A percentile compares a stretch with the other conserved stretches of the same genome.
Evolutionary conservation across 306 rosid species (phyloP).

Genomic region (Trifolium pratense): DNA sequence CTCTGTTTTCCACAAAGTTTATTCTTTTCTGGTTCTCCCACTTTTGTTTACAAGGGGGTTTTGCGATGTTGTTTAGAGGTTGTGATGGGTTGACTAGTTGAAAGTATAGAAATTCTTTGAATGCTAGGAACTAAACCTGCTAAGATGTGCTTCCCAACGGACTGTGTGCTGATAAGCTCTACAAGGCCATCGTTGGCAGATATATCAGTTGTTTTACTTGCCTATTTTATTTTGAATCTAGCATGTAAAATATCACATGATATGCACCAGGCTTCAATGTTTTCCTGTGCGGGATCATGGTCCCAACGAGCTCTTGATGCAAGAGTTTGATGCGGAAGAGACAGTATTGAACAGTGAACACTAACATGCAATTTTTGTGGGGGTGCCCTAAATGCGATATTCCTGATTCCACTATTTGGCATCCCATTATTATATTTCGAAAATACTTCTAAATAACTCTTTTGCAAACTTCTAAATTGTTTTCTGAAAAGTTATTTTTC

Average conservation of each 20-base stretch:
- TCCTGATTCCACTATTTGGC: neutral
- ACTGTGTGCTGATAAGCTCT: neutral
- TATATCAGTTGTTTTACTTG: constrained; percentile 11
- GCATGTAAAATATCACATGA: constrained; percentile 20
- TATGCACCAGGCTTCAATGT: constrained; percentile 5
- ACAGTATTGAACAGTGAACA: constrained; percentile 8
- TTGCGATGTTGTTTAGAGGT: neutral
- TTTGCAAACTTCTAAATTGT: neutral
- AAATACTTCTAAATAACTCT: no score
- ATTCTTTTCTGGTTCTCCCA: neutral
- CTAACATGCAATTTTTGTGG: neutral
- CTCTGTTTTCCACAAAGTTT: neutral
- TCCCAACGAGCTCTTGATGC: constrained; percentile 20
- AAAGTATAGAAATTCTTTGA: neutral
- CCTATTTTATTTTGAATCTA: neutral
- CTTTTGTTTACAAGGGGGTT: neutral
- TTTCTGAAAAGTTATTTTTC: constrained; percentile 21
- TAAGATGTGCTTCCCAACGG: neutral
- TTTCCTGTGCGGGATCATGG: neutral
- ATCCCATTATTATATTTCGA: neutral
- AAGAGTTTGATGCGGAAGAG: neutral
- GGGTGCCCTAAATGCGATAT: constrained; percentile 1
- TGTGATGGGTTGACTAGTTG: neutral
- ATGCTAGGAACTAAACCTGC: neutral
- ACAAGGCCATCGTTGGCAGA: constrained; percentile 8